A percentile compares a stretch with the other conserved stretches of the same genome.
Evolutionary conservation across 805 yeast genomes (phyloP).

Genomic region (Candida koratica): DNA sequence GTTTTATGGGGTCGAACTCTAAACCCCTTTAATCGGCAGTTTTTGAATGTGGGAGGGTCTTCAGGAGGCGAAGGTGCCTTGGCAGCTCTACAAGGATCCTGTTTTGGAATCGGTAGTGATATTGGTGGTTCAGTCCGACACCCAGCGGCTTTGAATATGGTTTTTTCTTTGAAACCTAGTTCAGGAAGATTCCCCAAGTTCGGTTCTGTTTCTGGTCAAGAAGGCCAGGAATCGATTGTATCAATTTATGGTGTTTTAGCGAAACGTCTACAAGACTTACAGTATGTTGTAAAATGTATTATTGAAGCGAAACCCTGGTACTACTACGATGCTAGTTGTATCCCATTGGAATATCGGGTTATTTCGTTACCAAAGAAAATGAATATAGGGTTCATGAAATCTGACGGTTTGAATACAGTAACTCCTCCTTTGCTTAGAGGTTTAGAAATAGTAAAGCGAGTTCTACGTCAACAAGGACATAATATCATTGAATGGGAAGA

Average conservation of each 20-base stretch:
- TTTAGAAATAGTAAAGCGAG: slow-evolving; percentile 3
- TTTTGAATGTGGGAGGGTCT: slow-evolving; percentile 23
- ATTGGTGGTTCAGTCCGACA: slow-evolving; percentile 24
- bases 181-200: slow-evolving; percentile 18
- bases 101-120: slow-evolving; percentile 24
- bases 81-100: slow-evolving; percentile 19
- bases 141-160: slow-evolving; percentile 22
- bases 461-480: slow-evolving; percentile 37
- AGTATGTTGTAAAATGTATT: slow-evolving; percentile 45
- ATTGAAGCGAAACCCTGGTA: slow-evolving; percentile 52
- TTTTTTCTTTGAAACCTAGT: slow-evolving; percentile 22
- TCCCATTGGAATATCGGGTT: neutral
- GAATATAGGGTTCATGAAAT: slow-evolving; percentile 8
- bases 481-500: slow-evolving; percentile 39
- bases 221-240: slow-evolving; percentile 17
- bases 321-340: slow-evolving; percentile 25
- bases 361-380: no score
- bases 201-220: slow-evolving; percentile 20
- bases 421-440: slow-evolving; percentile 19
- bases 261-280: slow-evolving; percentile 32
- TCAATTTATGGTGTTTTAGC: slow-evolving; percentile 38
- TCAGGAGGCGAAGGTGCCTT: slow-evolving; percentile 27
- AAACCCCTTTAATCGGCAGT: slow-evolving; percentile 18
- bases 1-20: slow-evolving; percentile 19
- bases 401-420: slow-evolving; percentile 12